Evolutionary conservation across 495 filamentous ascomycete species (phyloP).

Genomic region (Penicillium samsonianum): DNA sequence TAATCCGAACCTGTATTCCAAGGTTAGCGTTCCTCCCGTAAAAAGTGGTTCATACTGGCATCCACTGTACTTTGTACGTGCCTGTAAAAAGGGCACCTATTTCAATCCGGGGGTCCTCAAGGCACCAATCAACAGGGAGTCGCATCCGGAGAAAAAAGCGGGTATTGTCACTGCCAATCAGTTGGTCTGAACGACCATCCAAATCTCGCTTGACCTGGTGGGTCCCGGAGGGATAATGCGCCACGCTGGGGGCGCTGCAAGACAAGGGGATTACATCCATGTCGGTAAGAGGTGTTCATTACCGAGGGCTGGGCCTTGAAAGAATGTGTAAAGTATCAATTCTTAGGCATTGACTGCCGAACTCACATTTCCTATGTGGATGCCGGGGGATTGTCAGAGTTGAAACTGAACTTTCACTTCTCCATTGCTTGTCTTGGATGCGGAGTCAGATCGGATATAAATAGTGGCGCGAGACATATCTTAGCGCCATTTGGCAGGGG

Average conservation of each 20-base stretch:
- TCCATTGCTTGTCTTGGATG: conserved; percentile 20
- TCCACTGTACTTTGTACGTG: conserved; percentile 12
- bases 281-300: neutral
- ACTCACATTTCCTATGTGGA: conserved; percentile 7
- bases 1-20: conserved; percentile 21
- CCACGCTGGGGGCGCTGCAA: conserved; percentile 15
- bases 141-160: conserved; percentile 35
- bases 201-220: conserved; percentile 35
- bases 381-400: conserved; percentile 21
- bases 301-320: neutral
- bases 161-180: conserved; percentile 16
- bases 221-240: conserved; percentile 13
- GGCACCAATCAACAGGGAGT: conserved; percentile 29
- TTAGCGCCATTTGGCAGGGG: conserved; percentile 24
- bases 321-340: neutral
- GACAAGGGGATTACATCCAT: conserved; percentile 6
- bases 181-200: conserved; percentile 23
- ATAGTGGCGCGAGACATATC: conserved; percentile 20
- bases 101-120: conserved; percentile 32
- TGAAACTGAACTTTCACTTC: conserved; percentile 8
- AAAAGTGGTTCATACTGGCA: conserved; percentile 4
- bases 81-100: conserved; percentile 19
- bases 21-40: conserved; percentile 10
- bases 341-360: neutral
- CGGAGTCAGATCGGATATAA: conserved; percentile 28